A percentile compares a stretch with the other conserved stretches of the same genome.
Evolutionary conservation across 139 green algal genomes (phyloP).

Genomic region (Astrephomene gubernaculifera): DNA sequence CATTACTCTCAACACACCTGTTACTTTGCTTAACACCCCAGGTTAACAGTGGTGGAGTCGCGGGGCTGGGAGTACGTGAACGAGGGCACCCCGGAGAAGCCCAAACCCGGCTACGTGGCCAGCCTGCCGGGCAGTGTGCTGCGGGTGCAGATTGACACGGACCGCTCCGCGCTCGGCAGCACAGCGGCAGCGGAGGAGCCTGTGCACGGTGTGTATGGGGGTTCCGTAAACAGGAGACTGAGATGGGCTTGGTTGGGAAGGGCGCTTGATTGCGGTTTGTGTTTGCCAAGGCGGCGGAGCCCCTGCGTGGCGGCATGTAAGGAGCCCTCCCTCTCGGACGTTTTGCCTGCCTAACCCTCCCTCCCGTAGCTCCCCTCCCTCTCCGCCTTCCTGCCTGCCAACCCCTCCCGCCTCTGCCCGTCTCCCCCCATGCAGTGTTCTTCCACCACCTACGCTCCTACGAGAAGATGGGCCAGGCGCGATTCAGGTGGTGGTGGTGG

Average conservation of each 20-base stretch:
- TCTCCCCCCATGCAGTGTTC: background rate
- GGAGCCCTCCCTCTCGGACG: too few relatives aligned
- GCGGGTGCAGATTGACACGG: background rate
- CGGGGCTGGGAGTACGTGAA: background rate
- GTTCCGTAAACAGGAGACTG: too few relatives aligned
- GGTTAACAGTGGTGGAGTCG: background rate
- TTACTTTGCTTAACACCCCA: too few relatives aligned
- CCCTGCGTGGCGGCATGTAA: too few relatives aligned
- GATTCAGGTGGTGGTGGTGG: background rate
- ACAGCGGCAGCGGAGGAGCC: background rate
- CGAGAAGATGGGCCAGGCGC: constrained; percentile 17
- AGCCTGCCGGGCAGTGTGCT: background rate
- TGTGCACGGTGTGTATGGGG: background rate
- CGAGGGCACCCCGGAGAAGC: constrained; percentile 1
- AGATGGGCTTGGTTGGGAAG: too few relatives aligned
- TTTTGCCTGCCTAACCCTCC: too few relatives aligned
- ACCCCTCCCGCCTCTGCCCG: too few relatives aligned
- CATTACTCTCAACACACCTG: too few relatives aligned
- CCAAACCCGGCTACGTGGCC: constrained; percentile 9
- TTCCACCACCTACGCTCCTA: constrained; percentile 13
- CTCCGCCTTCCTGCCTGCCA: too few relatives aligned
- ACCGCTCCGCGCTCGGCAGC: background rate
- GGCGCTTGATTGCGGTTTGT: too few relatives aligned
- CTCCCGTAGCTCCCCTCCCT: too few relatives aligned
- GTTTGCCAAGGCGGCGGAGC: too few relatives aligned